Base-by-base conservation (phyloP, 106 monocot species). In the Platanthera guangdongensis region DNA sequence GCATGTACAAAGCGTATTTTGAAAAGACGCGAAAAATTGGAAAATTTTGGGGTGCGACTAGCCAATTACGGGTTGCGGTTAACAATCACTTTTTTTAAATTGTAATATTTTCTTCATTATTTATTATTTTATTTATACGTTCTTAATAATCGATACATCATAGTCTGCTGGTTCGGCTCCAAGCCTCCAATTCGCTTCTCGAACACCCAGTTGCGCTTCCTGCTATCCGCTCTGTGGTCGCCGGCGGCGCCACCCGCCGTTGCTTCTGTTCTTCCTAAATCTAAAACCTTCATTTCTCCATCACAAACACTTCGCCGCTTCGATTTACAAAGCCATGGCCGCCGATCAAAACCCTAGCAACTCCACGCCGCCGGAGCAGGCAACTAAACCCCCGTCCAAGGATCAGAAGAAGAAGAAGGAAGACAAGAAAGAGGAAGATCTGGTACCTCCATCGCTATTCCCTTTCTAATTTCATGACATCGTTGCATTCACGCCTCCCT, bases 341-440 rank as follows among this genome's bases (percentile, higher is more conserved):
- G 87, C 74, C 28, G 91, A 89, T 78, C 80, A 80, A 30, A 87
- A 83, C 82, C 89, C 89, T 69, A 89, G 51, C 81, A 51, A 59
- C 77, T 51, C 78, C 30, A 80, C 83, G 19, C 83, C 75, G 75
- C 78, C 53, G 59, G 76, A 78, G 63, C 67, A 81, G 14, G 57
- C 76, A 10, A 62, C 74, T 19, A 78, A 82, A 54, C 75, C 78
- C 53, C 47, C 84, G 6, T 6, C 83, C 9, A 90, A 87, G 78
- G 89, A 88, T 32, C 71, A 72, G 18, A 83, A 80, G 79, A 94
- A 88, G 88, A 97, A 90, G 87, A 97, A 97, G 83, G 92, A 99
- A 10, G 97, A 94, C 51, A 94, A 99, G 83, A 94, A 97, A 72
- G 94, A 97, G 4, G 97, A 99, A 71, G 97, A 99, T 88, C 89